Percentiles rank a stretch among this genome's conserved stretches.
Conservation (phyloP, 2,329 filamentous ascomycete genomes). For the Hyphodiscus sp. region DNA sequence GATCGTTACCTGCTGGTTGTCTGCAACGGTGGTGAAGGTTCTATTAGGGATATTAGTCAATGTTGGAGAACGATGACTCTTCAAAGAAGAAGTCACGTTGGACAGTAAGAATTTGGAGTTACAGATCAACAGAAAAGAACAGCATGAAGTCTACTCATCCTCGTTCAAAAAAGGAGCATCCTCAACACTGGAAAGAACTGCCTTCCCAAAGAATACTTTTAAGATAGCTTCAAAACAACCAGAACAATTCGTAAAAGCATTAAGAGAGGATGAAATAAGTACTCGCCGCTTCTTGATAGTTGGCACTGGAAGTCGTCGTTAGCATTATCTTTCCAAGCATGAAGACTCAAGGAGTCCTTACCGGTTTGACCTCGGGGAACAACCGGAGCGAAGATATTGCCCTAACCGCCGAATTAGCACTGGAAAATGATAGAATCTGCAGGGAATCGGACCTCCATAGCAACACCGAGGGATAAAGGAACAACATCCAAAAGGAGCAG, state of each 20-base stretch:
- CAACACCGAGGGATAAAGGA: conserved; percentile 94
- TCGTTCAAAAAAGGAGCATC: not conserved
- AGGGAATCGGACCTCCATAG: conserved; percentile 63
- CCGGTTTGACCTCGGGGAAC: conserved; percentile 70
- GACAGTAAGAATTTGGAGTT: too few species aligned
- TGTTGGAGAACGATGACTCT: not conserved
- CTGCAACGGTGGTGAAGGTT: conserved; percentile 82
- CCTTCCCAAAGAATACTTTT: conserved; percentile 1
- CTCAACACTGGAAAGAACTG: not conserved
- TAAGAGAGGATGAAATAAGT: conserved; percentile 57
- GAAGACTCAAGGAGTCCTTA: too few species aligned
- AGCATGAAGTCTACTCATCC: not conserved
- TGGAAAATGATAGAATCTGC: too few species aligned
- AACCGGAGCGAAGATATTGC: conserved; percentile 96
- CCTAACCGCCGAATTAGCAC: conserved; percentile 29
- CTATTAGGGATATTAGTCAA: conserved; percentile 17
- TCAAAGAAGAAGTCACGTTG: not conserved
- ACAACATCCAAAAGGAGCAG: conserved; percentile 94
- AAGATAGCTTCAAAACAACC: not conserved
- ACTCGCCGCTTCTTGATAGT: conserved; percentile 63
- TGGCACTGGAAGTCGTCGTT: conserved; percentile 40
- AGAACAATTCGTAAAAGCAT: not conserved
- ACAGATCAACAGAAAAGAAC: not conserved
- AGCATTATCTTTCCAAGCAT: too few species aligned
- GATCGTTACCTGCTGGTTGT: conserved; percentile 33